Evolutionary conservation across 176 grass and related monocot species (phyloP).

Genomic region (Cocos nucifera): DNA sequence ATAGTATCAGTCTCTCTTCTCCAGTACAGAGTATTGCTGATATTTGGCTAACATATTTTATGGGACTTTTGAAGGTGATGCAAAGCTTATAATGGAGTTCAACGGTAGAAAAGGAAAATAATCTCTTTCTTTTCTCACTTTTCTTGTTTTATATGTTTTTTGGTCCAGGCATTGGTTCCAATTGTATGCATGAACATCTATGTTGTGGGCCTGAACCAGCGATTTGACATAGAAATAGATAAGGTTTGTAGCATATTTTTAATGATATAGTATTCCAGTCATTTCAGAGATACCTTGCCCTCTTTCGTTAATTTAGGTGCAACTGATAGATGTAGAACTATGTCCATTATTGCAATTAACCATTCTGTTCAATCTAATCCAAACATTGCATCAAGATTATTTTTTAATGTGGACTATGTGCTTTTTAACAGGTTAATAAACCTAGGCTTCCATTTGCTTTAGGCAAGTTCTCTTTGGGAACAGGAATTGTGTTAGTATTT

Average conservation of each 20-base stretch:
- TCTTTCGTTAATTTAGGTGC: too few relatives aligned
- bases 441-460: constrained; percentile 65
- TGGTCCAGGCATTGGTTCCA: too few relatives aligned
- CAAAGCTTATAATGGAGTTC: neutral
- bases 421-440: constrained; percentile 52
- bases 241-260: too few relatives aligned
- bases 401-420: neutral
- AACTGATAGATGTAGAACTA: too few relatives aligned
- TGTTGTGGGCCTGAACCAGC: too few relatives aligned
- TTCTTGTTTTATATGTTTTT: neutral
- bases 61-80: constrained; percentile 47
- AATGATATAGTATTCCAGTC: too few relatives aligned
- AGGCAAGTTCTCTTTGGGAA: constrained; percentile 48
- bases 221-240: too few relatives aligned
- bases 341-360: too few relatives aligned
- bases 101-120: neutral
- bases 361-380: too few relatives aligned
- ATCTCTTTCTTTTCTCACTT: neutral
- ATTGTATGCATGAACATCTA: too few relatives aligned
- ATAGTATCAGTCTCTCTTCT: constrained; percentile 61
- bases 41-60: constrained; percentile 32
- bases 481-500: constrained; percentile 40
- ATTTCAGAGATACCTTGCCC: too few relatives aligned
- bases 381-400: too few relatives aligned
- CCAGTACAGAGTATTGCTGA: constrained; percentile 44